These are phyloP conservation scores for Inonotus obliquus DNA, from an alignment of 1,284 basidiomycete species.

Conservation along the genomic window DNA sequence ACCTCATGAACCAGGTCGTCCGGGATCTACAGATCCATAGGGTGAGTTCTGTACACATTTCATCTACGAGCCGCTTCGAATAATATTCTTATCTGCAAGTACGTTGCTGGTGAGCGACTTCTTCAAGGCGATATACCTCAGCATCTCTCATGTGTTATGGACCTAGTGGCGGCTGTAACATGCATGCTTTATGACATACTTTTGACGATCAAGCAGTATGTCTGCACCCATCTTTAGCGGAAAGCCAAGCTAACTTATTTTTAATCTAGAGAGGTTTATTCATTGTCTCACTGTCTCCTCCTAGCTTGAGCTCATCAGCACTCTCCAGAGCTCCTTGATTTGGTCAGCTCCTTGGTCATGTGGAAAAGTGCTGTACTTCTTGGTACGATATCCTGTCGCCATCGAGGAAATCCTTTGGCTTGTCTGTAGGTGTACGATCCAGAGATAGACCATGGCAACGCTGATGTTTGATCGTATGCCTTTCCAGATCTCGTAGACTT, in stretches of 20 bases:
- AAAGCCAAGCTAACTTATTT: background rate
- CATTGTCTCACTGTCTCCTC: background rate
- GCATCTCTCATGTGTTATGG: too few relatives aligned
- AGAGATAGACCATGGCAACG: too few relatives aligned
- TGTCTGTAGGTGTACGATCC: too few relatives aligned
- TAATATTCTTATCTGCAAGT: background rate
- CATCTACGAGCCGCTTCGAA: too few relatives aligned
- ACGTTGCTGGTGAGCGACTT: background rate
- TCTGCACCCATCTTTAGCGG: background rate
- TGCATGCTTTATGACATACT: conserved; percentile 13
- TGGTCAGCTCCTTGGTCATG: conserved; percentile 4
- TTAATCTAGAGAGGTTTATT: conserved; percentile 1
- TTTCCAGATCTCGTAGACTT: conserved; percentile 4
- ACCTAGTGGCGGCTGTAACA: conserved; percentile 3
- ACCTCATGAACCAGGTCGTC: background rate
- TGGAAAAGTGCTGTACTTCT: conserved; percentile 9
- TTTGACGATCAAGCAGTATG: conserved; percentile 4
- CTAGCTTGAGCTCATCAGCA: background rate
- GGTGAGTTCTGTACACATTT: background rate
- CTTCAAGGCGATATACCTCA: too few relatives aligned
- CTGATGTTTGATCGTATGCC: too few relatives aligned
- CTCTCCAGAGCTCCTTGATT: background rate
- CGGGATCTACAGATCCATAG: background rate
- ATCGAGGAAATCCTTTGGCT: conserved; percentile 8
- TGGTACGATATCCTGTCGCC: conserved; percentile 9